Evolutionary conservation across 371 early-diverging fungal genomes (phyloP).

Genomic region (Mucor mucedo): DNA sequence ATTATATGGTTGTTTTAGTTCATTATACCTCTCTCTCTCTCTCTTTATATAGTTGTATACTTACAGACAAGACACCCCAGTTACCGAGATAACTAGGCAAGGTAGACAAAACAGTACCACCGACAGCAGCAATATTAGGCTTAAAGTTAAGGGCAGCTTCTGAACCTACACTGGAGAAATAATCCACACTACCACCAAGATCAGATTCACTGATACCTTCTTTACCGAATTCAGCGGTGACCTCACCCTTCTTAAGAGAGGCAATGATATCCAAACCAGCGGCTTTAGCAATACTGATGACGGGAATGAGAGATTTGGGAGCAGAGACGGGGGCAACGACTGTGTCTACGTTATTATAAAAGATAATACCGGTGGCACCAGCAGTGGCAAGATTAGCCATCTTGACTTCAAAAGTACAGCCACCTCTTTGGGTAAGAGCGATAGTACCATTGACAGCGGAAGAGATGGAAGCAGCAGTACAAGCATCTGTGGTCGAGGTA

Average conservation of each 20-base stretch:
- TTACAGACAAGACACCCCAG: conserved; percentile 42
- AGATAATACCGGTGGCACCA: conserved; percentile 59
- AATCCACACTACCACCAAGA: conserved; percentile 41
- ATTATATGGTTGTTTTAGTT: not conserved
- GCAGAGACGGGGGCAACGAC: conserved; percentile 29
- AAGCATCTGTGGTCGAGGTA: conserved; percentile 31
- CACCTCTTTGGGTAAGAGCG: conserved; percentile 56
- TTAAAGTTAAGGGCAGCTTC: conserved; percentile 38
- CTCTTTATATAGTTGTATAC: not conserved
- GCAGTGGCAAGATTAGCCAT: conserved; percentile 40
- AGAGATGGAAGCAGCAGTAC: conserved; percentile 21
- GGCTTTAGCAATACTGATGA: conserved; percentile 34
- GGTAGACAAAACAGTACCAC: conserved; percentile 72
- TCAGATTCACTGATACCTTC: conserved; percentile 18
- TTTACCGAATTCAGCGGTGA: conserved; percentile 14
- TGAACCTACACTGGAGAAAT: conserved; percentile 49
- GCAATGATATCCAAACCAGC: conserved; percentile 12
- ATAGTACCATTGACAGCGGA: conserved; percentile 45
- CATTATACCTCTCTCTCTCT: conserved; percentile 13
- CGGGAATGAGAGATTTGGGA: conserved; percentile 10
- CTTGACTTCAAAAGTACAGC: conserved; percentile 59
- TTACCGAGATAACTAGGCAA: conserved; percentile 42
- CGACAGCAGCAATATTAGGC: conserved; percentile 70
- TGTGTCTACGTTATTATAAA: conserved; percentile 45
- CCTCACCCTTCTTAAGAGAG: conserved; percentile 24